Evolutionary conservation across 768 basidiomycete genomes (phyloP).

Genomic region (Rhodotorula taiwanensis): DNA sequence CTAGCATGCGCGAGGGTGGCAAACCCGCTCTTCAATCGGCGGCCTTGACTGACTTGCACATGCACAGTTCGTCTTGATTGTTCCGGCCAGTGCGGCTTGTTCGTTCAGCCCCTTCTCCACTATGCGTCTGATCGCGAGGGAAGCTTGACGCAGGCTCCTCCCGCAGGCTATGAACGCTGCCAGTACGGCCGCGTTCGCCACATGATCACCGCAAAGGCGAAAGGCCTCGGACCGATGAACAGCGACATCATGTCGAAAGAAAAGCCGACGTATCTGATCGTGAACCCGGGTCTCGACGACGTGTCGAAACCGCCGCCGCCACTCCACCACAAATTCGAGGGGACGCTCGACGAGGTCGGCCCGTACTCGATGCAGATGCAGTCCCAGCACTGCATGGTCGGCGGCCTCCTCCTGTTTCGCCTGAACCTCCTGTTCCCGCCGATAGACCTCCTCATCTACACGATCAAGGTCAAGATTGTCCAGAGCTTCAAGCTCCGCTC

Average conservation of each 20-base stretch:
- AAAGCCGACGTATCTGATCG: slow-evolving; percentile 27
- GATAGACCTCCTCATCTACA: slow-evolving; percentile 25
- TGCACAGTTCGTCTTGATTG: slow-evolving; percentile 31
- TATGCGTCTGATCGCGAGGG: background rate
- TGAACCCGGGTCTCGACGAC: slow-evolving; percentile 23
- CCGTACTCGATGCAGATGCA: slow-evolving; percentile 31
- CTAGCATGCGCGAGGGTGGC: too few relatives aligned
- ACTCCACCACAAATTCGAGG: slow-evolving; percentile 33
- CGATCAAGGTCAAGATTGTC: slow-evolving; percentile 36
- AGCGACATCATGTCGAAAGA: slow-evolving; percentile 20
- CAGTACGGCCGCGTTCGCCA: slow-evolving; percentile 34
- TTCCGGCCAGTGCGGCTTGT: slow-evolving; percentile 29
- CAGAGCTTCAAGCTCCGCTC: slow-evolving; percentile 30
- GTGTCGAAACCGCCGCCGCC: slow-evolving; percentile 28
- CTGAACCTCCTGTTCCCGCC: slow-evolving; percentile 34
- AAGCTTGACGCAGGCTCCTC: background rate
- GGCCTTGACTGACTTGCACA: fast-evolving
- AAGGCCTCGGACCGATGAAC: slow-evolving; percentile 17
- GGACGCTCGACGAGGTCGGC: slow-evolving; percentile 27
- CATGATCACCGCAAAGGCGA: slow-evolving; percentile 33
- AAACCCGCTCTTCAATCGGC: too few relatives aligned
- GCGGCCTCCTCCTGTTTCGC: slow-evolving; percentile 33
- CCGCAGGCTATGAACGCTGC: slow-evolving; percentile 31
- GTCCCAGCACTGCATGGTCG: slow-evolving; percentile 34
- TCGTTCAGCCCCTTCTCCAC: background rate